Evolutionary conservation across 1,139 yeast species (phyloP).

Genomic region (Saccharomyces hybrid): DNA sequence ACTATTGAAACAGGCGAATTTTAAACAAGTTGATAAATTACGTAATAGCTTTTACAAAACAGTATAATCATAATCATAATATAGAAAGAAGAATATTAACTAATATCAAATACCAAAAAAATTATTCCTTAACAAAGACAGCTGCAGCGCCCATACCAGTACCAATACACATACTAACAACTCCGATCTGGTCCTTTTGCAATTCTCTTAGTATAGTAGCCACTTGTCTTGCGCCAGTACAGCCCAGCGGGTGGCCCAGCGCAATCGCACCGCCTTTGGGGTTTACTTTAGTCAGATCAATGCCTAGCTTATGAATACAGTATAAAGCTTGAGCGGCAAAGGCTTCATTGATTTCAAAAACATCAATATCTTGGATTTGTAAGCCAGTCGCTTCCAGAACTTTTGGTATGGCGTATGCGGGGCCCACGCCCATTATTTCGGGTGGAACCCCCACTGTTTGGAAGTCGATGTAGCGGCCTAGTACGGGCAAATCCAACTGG

Average conservation of each 20-base stretch:
- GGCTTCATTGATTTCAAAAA: slow-evolving; percentile 90
- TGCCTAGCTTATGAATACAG: slow-evolving; percentile 57
- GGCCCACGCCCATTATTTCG: slow-evolving; percentile 95
- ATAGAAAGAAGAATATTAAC: neutral
- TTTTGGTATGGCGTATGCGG: slow-evolving; percentile 86
- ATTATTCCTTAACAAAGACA: slow-evolving; percentile 60
- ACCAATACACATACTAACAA: slow-evolving; percentile 95
- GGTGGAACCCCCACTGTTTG: slow-evolving; percentile 89
- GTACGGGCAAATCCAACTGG: slow-evolving; percentile 53
- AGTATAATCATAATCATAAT: neutral
- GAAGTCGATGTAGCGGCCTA: slow-evolving; percentile 73
- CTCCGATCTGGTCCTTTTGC: slow-evolving; percentile 73
- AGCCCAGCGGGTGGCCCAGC: slow-evolving; percentile 91
- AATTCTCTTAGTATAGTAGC: slow-evolving; percentile 82
- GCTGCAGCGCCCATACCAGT: slow-evolving; percentile 99
- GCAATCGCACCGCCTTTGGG: slow-evolving; percentile 97
- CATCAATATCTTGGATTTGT: slow-evolving; percentile 55
- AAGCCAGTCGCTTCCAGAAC: slow-evolving; percentile 63
- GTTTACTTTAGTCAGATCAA: slow-evolving; percentile 69
- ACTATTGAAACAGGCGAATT: slow-evolving; percentile 5
- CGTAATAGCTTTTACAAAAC: slow-evolving; percentile 4
- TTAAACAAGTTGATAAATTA: slow-evolving; percentile 6
- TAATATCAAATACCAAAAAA: neutral
- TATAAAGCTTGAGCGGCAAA: slow-evolving; percentile 90
- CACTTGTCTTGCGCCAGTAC: slow-evolving; percentile 92